phyloP scores from a whole-genome alignment of 2,329 filamentous ascomycete genomes.

The Aspergillus pseudonomiae region DNA sequence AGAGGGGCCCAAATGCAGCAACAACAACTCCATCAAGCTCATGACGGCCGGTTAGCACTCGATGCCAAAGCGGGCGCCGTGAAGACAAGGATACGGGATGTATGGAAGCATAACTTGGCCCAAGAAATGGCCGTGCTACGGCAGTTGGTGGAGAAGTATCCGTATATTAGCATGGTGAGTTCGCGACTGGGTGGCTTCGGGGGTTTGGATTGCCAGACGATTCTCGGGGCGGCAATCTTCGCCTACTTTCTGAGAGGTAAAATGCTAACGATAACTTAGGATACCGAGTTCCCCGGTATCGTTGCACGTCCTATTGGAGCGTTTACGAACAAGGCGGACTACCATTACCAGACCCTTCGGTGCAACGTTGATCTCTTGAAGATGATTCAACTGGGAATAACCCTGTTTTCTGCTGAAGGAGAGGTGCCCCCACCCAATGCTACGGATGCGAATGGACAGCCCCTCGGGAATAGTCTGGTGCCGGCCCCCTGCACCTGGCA shows the following conservation, averaged over 20 bases:
- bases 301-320: conserved; percentile 93
- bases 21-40: conserved; percentile 52
- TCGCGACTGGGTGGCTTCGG: neutral
- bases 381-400: conserved; percentile 95
- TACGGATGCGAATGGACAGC: conserved; percentile 52
- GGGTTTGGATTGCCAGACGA: neutral
- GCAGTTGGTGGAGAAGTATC: conserved; percentile 84
- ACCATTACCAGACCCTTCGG: conserved; percentile 96
- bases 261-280: conserved; percentile 55
- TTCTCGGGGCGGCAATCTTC: neutral
- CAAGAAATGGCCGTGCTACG: conserved; percentile 87
- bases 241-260: neutral
- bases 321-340: conserved; percentile 93
- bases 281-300: conserved; percentile 98
- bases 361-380: conserved; percentile 97
- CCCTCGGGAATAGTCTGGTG: conserved; percentile 56
- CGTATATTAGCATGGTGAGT: conserved; percentile 95
- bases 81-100: conserved; percentile 86
- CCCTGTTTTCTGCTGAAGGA: conserved; percentile 87
- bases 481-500: conserved; percentile 89
- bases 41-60: conserved; percentile 58
- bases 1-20: conserved; percentile 70
- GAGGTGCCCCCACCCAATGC: conserved; percentile 78
- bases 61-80: conserved; percentile 60
- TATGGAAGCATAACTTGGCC: conserved; percentile 89